phyloP scores from a whole-genome alignment of 2,329 filamentous ascomycete genomes.

The Stachybotrys chartarum region DNA sequence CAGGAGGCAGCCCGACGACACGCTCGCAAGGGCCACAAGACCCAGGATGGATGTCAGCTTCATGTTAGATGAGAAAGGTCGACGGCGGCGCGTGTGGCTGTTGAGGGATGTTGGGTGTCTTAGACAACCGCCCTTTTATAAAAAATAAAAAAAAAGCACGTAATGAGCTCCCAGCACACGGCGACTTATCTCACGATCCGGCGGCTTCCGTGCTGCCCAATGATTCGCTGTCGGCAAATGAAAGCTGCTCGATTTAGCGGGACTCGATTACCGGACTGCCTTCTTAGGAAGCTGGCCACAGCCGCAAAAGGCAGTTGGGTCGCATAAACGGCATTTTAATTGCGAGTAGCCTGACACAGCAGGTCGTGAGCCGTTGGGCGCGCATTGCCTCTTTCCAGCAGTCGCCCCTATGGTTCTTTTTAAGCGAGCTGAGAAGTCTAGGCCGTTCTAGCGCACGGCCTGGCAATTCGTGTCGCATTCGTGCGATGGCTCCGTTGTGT shows the following conservation, averaged over 20 bases:
- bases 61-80: background rate
- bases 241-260: background rate
- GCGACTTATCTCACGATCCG: background rate
- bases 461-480: no score
- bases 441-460: no score
- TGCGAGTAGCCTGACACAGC: background rate
- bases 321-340: background rate
- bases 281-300: background rate
- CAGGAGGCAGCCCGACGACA: constrained; percentile 5
- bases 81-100: no score
- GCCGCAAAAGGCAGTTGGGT: background rate
- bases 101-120: no score
- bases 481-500: no score
- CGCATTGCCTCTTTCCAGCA: no score
- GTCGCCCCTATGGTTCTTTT: no score
- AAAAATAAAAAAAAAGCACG: no score
- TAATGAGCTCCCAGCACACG: background rate
- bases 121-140: no score
- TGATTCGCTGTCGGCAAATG: background rate
- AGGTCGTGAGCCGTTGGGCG: background rate
- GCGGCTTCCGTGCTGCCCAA: background rate
- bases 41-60: background rate
- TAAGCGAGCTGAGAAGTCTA: no score
- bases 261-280: background rate
- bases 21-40: constrained; percentile 2